Evolutionary conservation across 805 yeast species (phyloP), one percentile per base, ranked within the genome.

Genomic region (Monosporozyma servazzii): DNA sequence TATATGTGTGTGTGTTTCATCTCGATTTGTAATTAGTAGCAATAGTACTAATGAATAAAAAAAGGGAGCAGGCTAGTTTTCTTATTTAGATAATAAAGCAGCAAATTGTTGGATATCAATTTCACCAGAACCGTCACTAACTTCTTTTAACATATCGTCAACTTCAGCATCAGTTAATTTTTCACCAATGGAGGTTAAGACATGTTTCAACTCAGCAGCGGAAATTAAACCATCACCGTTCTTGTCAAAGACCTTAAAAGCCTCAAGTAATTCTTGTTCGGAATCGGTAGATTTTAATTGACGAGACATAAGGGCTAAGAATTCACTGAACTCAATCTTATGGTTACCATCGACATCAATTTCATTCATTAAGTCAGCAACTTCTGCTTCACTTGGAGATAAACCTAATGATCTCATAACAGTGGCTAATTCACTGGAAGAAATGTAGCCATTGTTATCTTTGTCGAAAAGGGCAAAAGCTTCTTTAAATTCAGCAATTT

Each of bases 401-500:
- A 89, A 93, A 49, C 99, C 99, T 65, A 93, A 77, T n/a, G 97
- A 88, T 74, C 99, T 85, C 99, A 93, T 93, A 49, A 93, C 99
- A 3, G 96, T 89, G 58, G 98, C 97, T 60, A 93, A 78, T 73
- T 93, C 99, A 65, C 87, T 80, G 61, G 96, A 87, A 53, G 96
- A 88, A 75, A 93, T 93, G 66, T 88, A 88, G 9, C 99, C 99
- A 71, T 90, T 97, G 65, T 90, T 86, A 69, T 93, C 96, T 70
- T 89, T 89, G 76, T 93, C 99, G 62, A 93, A 93, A 58, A 93
- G 80, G 55, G 97, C 88, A 69, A 93, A 93, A 5, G 99, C 99
- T 75, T 93, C 99, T 71, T 88, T 89, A 74, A 93, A 93, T 64
- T 93, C 98, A 53, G 93, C 85, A 61, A 93, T 89, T 74, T 93